Base-by-base conservation (phyloP, 225 moss, liverwort and hornwort genomes). In the Neckera pumila region DNA sequence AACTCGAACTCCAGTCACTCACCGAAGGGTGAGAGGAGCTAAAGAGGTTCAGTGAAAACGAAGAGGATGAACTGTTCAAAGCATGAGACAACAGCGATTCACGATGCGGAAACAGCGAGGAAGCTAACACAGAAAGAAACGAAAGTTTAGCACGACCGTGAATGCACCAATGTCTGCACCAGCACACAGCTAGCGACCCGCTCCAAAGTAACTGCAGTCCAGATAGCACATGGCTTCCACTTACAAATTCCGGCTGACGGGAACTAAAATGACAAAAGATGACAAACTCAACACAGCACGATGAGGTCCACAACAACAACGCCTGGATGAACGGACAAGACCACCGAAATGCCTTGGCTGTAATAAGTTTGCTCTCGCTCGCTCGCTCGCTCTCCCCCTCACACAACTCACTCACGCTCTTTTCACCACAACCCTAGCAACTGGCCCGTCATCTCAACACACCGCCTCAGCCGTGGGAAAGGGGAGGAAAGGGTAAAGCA, bases 351-450 rank as follows among this genome's bases (percentile, higher is more conserved):
- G 87, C 63, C 85, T 82, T 77, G 71, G 47, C 87, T 80, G 81
- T 84, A 51, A 84, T 84, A 51, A 84, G 84, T 77, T 62, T 38
- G 54, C 69, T 69, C 70, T 59, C 81, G 64, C 84, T 56, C 85
- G 14, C 70, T 59, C 81, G 64, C 84, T 56, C 85, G 14, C 84
- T 64, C 81, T 53, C 54, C 19, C 66, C 38, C 69, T 53, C 53
- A 13, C 54, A 69, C 20, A 66, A 20, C 88, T 51, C 86, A 9
- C 27, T 73, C 86, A 8, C 47, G n/a, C 88, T 17, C 81, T 75
- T 84, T 79, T 79, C 66, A 59, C 69, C 75, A 78, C 89, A 92
- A 92, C 92, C 90, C 92, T 92, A 92, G 92, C 53, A 83, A 72
- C 80, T 72, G 89, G 71, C 73, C 58, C 58, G 76, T 71, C 84